Base-by-base conservation (phyloP, 257 asterid species). In the Scutellaria baicalensis region DNA sequence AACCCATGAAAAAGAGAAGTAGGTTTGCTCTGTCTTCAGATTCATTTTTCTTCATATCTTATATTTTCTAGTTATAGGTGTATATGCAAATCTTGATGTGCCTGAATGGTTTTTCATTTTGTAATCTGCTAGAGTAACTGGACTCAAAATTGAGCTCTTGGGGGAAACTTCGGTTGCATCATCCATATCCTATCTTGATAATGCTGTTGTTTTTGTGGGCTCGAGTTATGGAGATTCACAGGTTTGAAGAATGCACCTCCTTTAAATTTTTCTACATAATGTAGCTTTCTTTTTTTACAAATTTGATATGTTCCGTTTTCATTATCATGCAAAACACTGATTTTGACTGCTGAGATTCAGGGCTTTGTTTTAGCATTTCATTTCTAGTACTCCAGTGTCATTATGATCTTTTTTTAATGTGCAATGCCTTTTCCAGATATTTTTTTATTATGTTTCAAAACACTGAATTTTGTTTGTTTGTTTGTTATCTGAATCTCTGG, bases 211-310 rank as follows among this genome's bases (percentile, higher is more conserved):
- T 56, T 92, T 77, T 54, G 71, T 92, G 71, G 98, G 98, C 70
- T 89, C 98, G 66, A 92, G 98, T 84, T 92, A 81, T 60, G 96
- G 98, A 49, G 98, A 92, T 79, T 92, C 98, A 56, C 98, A 89
- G 96, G 98, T 83, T 50, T 50, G 74, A 35, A 62, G 42, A 58
- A 52, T 36, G 20, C 48, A 45, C 61, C 67, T 27, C 33, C 33
- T 14, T 35, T 70, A 42, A 59, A 12, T 63, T 18, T 61, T 16
- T 60, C 35, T 59, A n/a, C n/a, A n/a, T n/a, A 44, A 9, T 51
- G 39, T 33, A 55, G 13, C 44, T 36, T 51, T 62, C 4, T 51
- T 39, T 50, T 50, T 27, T 5, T 27, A 27, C 33, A 27, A 5
- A 27, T 27, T 27, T 27, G 2, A 27, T 27, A 27, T 27, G 33